Evolutionary conservation across 331 rosid species (phyloP), one percentile per base, ranked within the genome.

Genomic region (Acacia concinna): DNA sequence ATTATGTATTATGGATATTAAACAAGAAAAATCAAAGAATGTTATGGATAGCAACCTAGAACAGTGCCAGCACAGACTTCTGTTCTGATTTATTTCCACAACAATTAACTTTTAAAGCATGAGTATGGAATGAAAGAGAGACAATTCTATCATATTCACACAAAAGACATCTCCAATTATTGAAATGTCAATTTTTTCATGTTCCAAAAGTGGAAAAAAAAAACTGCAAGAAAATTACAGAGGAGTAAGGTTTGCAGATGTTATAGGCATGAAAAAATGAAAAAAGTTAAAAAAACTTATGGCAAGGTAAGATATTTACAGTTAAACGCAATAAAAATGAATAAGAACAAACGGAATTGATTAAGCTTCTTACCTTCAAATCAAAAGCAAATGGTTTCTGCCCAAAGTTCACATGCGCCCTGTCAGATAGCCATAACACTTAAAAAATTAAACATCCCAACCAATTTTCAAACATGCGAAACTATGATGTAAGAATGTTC

Each of bases 391-490:
- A 96, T 49, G 96, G 90, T 76, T 90, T 89, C 86, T 90, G 94
- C 70, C 99, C 99, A 86, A 96, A 96, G 93, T 96, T 96, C 81
- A 96, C 97, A 10, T 86, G 92, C 80, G 93, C 97, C 93, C 99
- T 96, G 94, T 84, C 70, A 88, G 81, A 84, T 66, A 84, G 82
- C 85, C 67, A 62, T 78, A 78, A 80, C 57, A 87, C 78, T 83
- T 71, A 23, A 82, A 59, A 77, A 60, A 83, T 63, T 79, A 64
- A 78, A 83, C 62, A 63, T 52, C 79, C 64, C 69, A 78, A 82
- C 82, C 56, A 66, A 80, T 74, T 72, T 71, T 40, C 43, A 66
- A 76, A 73, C 68, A 70, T 41, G 56, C 17, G 23, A 73, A 80
- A 65, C 38, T 31, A 71, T 25, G 40, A 30, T 38, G 64, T 3